phyloP scores from a whole-genome alignment of 2,329 filamentous ascomycete species.

The Coleophoma crateriformis region DNA sequence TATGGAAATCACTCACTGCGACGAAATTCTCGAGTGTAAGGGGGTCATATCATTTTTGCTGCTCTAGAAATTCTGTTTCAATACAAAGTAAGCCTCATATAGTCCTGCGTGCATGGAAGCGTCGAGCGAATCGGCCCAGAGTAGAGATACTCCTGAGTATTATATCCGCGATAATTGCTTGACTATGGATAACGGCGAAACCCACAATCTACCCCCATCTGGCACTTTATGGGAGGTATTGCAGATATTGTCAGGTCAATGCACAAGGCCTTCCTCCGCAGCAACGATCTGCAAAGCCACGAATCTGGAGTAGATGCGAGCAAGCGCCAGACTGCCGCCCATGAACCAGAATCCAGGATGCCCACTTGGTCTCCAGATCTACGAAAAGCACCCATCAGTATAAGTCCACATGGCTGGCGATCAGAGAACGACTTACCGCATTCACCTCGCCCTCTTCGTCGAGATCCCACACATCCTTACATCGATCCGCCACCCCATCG shows the following conservation, averaged over 20 bases:
- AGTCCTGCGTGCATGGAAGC: too few relatives aligned
- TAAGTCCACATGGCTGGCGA: background rate
- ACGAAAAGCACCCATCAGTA: background rate
- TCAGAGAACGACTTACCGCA: conserved; percentile 3
- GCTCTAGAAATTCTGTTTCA: too few relatives aligned
- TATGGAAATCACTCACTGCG: too few relatives aligned
- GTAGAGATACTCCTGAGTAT: too few relatives aligned
- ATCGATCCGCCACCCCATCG: conserved; percentile 39
- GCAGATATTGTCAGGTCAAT: background rate
- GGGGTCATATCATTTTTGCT: too few relatives aligned
- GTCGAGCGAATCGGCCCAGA: too few relatives aligned
- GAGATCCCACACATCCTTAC: conserved; percentile 40
- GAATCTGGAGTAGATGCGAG: conserved; percentile 29
- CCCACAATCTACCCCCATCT: too few relatives aligned
- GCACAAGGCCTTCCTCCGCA: conserved; percentile 44
- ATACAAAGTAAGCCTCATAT: too few relatives aligned
- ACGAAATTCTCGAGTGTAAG: too few relatives aligned
- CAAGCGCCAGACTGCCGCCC: conserved; percentile 56
- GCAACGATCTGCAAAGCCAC: conserved; percentile 35
- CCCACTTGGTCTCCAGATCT: conserved; percentile 41
- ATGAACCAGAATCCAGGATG: conserved; percentile 63
- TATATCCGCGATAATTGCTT: too few relatives aligned
- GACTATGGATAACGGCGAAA: too few relatives aligned
- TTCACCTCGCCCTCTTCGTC: conserved; percentile 39
- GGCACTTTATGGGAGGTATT: too few relatives aligned